Evolutionary conservation across 768 basidiomycete genomes (phyloP).

Genomic region (Chalciporus sphaerocephalus): DNA sequence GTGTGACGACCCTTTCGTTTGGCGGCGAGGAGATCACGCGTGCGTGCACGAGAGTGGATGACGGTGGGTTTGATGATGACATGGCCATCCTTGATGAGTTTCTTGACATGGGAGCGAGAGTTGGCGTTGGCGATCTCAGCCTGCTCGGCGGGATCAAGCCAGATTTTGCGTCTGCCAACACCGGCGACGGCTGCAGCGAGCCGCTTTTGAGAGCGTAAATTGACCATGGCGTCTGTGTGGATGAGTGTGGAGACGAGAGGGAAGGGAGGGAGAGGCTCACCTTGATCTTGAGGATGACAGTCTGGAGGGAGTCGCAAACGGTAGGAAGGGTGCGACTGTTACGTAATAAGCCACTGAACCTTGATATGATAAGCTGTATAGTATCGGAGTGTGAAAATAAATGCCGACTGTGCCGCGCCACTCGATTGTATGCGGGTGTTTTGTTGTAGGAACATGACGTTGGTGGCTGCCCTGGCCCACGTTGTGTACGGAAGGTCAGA

Average conservation of each 20-base stretch:
- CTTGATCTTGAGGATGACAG: constrained; percentile 40
- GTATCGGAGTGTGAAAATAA: neutral
- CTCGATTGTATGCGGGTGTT: neutral
- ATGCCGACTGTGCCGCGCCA: neutral
- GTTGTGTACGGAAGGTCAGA: neutral
- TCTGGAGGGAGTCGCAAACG: constrained; percentile 5
- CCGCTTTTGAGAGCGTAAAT: constrained; percentile 97
- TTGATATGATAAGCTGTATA: constrained; percentile 22
- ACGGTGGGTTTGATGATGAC: constrained; percentile 87
- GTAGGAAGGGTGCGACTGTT: constrained; percentile 8
- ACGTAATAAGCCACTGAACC: constrained; percentile 27
- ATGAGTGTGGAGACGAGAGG: neutral
- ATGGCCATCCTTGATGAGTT: constrained; percentile 97
- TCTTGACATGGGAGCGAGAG: constrained; percentile 96
- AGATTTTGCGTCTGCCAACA: constrained; percentile 98
- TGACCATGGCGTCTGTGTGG: constrained; percentile 58
- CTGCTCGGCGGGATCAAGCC: constrained; percentile 97
- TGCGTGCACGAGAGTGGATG: constrained; percentile 96
- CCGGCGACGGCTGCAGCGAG: constrained; percentile 94
- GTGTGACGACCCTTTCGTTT: constrained; percentile 99
- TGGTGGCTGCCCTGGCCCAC: neutral
- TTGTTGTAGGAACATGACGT: neutral
- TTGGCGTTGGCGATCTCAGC: constrained; percentile 99
- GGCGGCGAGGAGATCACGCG: constrained; percentile 86
- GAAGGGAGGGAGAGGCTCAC: constrained; percentile 21